Conservation (phyloP, 2,329 filamentous ascomycete genomes). For the Epichloe sylvatica region DNA sequence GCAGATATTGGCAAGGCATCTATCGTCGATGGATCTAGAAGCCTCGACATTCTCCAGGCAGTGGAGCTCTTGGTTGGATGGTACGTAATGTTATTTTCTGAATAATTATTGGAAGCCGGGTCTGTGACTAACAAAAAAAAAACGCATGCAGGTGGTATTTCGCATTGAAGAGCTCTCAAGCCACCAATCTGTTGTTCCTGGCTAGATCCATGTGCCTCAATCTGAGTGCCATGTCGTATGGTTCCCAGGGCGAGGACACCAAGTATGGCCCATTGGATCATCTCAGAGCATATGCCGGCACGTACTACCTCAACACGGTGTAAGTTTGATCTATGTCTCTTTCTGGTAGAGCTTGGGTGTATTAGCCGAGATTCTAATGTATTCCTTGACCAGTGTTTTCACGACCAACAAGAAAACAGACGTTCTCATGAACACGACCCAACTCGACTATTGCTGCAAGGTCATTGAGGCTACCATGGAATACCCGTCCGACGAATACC, state of each 20-base stretch:
- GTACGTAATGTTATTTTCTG: constrained; percentile 16
- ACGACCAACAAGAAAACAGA: constrained; percentile 34
- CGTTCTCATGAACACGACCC: constrained; percentile 31
- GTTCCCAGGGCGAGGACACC: constrained; percentile 13
- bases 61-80: constrained; percentile 32
- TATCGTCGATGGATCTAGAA: constrained; percentile 27
- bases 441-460: constrained; percentile 29
- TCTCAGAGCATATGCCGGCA: constrained; percentile 33
- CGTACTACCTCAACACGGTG: constrained; percentile 37
- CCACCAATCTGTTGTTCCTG: constrained; percentile 35
- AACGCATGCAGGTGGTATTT: constrained; percentile 28
- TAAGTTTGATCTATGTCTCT: constrained; percentile 14
- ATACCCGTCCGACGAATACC: constrained; percentile 28
- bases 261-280: constrained; percentile 24
- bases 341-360: neutral
- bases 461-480: constrained; percentile 29
- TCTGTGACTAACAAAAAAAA: neutral
- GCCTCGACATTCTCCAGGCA: constrained; percentile 33
- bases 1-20: constrained; percentile 27
- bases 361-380: neutral
- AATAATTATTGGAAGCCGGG: neutral
- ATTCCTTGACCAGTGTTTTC: constrained; percentile 20
- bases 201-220: constrained; percentile 31
- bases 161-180: constrained; percentile 33
- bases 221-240: constrained; percentile 20